phyloP scores from a whole-genome alignment of 371 early-diverging fungal species.

The Choanephora cucurbitarum region DNA sequence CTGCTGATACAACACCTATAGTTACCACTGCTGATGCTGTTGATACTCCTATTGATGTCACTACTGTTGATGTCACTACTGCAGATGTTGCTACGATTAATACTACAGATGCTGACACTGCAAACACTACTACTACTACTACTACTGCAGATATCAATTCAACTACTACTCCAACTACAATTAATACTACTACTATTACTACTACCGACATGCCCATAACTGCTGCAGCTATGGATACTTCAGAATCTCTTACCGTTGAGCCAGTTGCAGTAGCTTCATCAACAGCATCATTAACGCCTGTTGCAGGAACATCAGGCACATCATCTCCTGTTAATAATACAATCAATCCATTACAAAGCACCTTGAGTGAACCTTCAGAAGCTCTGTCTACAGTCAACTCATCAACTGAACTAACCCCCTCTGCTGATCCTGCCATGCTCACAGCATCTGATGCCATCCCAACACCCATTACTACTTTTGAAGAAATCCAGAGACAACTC shows the following conservation, averaged over 20 bases:
- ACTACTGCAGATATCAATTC: not conserved
- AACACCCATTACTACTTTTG: slow-evolving; percentile 51
- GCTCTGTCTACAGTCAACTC: too few species aligned
- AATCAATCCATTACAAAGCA: not conserved
- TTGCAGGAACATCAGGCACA: not conserved
- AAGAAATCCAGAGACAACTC: slow-evolving; percentile 70
- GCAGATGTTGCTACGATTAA: not conserved
- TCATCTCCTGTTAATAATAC: slow-evolving; percentile 6
- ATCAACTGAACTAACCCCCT: too few species aligned
- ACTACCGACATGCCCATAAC: not conserved
- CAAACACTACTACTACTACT: not conserved
- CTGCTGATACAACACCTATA: slow-evolving; percentile 1
- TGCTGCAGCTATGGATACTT: not conserved
- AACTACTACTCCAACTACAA: slow-evolving; percentile 2
- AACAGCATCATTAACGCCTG: not conserved
- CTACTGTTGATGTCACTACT: not conserved
- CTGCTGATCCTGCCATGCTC: too few species aligned
- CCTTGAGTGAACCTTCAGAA: slow-evolving; percentile 4
- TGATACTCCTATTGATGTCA: not conserved
- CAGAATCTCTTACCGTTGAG: not conserved
- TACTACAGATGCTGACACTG: too few species aligned
- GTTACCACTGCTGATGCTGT: not conserved
- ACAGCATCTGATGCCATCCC: not conserved
- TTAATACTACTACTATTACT: not conserved
- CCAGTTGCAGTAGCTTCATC: slow-evolving; percentile 10